phyloP scores from a whole-genome alignment of 2,329 filamentous ascomycete species.

The Paecilomyces formosus region DNA sequence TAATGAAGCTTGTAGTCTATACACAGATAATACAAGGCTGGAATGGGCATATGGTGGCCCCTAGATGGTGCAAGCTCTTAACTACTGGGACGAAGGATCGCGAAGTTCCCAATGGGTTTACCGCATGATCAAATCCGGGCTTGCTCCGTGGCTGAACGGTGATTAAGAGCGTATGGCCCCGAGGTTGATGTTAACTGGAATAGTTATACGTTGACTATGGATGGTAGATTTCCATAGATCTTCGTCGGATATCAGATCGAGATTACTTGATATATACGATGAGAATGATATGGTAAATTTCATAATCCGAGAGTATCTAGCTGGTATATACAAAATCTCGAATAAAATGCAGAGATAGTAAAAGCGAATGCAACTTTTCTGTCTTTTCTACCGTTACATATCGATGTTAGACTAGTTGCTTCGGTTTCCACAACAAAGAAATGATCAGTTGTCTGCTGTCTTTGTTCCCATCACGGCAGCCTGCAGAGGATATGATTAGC shows the following conservation, averaged over 20 bases:
- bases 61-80: neutral
- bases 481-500: conserved; percentile 7
- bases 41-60: neutral
- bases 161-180: neutral
- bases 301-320: neutral
- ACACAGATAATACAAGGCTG: neutral
- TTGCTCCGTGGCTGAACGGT: neutral
- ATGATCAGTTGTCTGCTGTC: neutral
- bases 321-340: neutral
- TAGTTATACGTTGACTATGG: too few species aligned
- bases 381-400: neutral
- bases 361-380: neutral
- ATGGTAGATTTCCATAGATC: too few species aligned
- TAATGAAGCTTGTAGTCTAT: neutral
- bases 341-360: neutral
- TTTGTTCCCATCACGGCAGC: conserved; percentile 19
- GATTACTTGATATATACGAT: too few species aligned
- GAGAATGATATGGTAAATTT: neutral
- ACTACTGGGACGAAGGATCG: neutral
- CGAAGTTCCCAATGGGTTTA: neutral
- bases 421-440: neutral
- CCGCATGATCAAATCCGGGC: neutral
- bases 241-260: too few species aligned
- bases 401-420: neutral
- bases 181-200: too few species aligned